Base-by-base conservation (phyloP, 139 green algal genomes). In the Haematococcus lacustris region DNA sequence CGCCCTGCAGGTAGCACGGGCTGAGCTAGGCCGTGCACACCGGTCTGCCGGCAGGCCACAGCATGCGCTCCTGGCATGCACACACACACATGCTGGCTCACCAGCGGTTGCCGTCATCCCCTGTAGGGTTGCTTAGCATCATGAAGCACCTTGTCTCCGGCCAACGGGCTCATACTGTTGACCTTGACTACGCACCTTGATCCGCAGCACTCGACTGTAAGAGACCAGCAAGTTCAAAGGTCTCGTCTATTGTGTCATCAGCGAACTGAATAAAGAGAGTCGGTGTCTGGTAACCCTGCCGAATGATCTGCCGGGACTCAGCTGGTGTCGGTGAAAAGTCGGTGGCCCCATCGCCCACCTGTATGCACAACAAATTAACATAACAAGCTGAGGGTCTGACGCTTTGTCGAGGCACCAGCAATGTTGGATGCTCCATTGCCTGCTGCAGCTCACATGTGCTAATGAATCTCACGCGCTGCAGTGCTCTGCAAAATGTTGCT, bases 201-300 rank as follows among this genome's bases (percentile, higher is more conserved):
- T n/a, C n/a, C n/a, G n/a, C n/a, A n/a, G n/a, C n/a, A n/a, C n/a
- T n/a, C 53, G 53, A 64, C 53, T 32, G 53, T 26, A 64, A 26
- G 4, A 64, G 53, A 7, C 23, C 13, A 21, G n/a, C 50, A 32
- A 90, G 73, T 57, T 86, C 76, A 0, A 30, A 28, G 23, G 80
- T 87, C 57, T 89, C 83, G 70, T 91, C 86, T 25, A 91, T 86
- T 37, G 32, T 70, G 70, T 91, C 86, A 33, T 87, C 63, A 5
- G 41, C 32, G 51, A 91, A 91, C 50, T 73, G 71, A 6, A 88
- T 60, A 50, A 91, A 34, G 61, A 91, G 66, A 21, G 33, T 26
- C 13, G 53, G 53, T 3, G 79, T 85, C 13, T 66, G 38, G 69
- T 91, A 91, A 28, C 38, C 30, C 1, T 2, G 4, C 6, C 13